These are phyloP conservation scores for Didymella segeticola DNA, from an alignment of 2,329 filamentous ascomycete species.

Conservation along the genomic window DNA sequence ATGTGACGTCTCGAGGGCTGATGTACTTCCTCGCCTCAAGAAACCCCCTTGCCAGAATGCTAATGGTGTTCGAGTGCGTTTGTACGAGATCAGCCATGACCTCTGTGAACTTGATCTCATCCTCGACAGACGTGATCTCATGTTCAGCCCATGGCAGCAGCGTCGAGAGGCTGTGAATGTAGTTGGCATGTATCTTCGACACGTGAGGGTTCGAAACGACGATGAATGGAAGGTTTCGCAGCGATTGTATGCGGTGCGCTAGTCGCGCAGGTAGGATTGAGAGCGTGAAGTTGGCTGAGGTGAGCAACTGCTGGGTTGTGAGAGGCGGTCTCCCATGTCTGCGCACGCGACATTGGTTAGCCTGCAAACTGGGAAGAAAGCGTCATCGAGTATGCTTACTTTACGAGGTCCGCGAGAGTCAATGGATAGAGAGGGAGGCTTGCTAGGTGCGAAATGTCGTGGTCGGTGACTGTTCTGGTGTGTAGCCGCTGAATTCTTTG, in stretches of 20 bases:
- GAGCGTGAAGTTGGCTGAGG: constrained; percentile 94
- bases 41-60: constrained; percentile 88
- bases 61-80: constrained; percentile 94
- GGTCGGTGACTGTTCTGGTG: constrained; percentile 63
- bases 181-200: constrained; percentile 93
- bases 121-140: constrained; percentile 77
- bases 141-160: constrained; percentile 82
- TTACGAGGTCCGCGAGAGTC: constrained; percentile 87
- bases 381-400: constrained; percentile 58
- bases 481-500: constrained; percentile 32
- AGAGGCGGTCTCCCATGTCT: constrained; percentile 84
- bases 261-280: constrained; percentile 89
- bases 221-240: constrained; percentile 94
- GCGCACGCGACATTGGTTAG: constrained; percentile 22
- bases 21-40: constrained; percentile 94
- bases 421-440: constrained; percentile 79
- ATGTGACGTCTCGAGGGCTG: constrained; percentile 78
- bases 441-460: constrained; percentile 80
- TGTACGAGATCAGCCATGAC: constrained; percentile 94
- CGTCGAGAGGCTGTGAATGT: constrained; percentile 89
- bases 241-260: constrained; percentile 89
- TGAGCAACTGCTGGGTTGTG: constrained; percentile 77
- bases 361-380: background rate
- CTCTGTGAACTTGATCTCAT: constrained; percentile 90
- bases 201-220: constrained; percentile 98